phyloP scores from a whole-genome alignment of 345 rosid species.

The Erodium maritimum region DNA sequence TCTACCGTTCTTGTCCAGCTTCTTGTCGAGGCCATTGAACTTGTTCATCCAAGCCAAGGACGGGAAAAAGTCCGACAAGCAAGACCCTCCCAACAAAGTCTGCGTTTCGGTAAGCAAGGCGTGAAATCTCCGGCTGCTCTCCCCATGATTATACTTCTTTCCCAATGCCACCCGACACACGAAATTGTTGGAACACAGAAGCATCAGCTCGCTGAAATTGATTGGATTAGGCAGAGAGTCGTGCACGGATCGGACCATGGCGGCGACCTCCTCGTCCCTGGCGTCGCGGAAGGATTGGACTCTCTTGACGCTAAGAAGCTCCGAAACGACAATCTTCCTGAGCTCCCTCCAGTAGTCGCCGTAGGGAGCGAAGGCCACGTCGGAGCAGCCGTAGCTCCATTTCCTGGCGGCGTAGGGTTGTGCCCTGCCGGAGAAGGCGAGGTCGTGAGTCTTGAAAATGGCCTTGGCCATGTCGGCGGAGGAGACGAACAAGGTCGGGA shows the following conservation, averaged over 20 bases:
- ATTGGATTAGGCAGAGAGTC: constrained; percentile 7
- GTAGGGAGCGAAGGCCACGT: constrained; percentile 22
- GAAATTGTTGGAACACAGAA: constrained; percentile 14
- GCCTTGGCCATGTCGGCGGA: constrained; percentile 24
- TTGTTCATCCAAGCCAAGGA: constrained; percentile 28
- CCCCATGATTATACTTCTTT: constrained; percentile 7
- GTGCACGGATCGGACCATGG: constrained; percentile 10
- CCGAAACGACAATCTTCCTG: constrained; percentile 20
- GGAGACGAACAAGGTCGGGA: constrained; percentile 29
- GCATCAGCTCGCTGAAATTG: constrained; percentile 15
- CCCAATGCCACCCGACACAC: constrained; percentile 26
- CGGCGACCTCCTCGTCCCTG: constrained; percentile 24
- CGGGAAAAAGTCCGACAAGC: constrained; percentile 26
- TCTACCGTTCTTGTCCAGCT: constrained; percentile 14
- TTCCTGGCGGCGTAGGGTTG: constrained; percentile 6
- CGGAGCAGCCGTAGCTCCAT: constrained; percentile 13
- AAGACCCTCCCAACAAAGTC: constrained; percentile 13
- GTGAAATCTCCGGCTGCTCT: constrained; percentile 14
- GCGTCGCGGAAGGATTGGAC: constrained; percentile 23
- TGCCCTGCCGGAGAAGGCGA: constrained; percentile 26
- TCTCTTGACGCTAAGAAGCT: constrained; percentile 23
- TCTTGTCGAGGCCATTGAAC: constrained; percentile 21
- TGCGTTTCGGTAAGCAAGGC: constrained; percentile 16
- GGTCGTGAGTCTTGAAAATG: constrained; percentile 26
- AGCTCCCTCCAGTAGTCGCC: constrained; percentile 26